Base-by-base conservation (phyloP, 148 eudicot species). In the Dysphania ambrosioides region DNA sequence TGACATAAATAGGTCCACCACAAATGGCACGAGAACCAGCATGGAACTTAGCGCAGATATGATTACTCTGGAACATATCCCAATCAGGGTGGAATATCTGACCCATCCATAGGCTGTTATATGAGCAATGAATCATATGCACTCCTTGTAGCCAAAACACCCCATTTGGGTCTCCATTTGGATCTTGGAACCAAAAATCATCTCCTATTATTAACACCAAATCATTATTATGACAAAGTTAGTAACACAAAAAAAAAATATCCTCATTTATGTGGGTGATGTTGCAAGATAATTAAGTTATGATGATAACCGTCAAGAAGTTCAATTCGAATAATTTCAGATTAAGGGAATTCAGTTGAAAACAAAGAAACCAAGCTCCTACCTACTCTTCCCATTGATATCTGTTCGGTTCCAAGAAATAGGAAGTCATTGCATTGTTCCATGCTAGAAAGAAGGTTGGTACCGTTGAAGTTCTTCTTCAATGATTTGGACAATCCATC, bases 31-130 rank as follows among this genome's bases (percentile, higher is more conserved):
- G 74, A 2, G 89, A 88, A 6, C 78, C 91, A 26, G 91, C 87
- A 26, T 88, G 91, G 72, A 86, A 88, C 8, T 79, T 81, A 0
- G 90, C 88, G 58, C 90, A 83, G 2, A 75, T 24, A 74, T 87
- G 90, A 49, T 87, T 87, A 2, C 82, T 85, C 24, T 82, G 86
- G 55, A 87, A 87, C 88, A 85, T 87, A 70, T 87, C 88, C 90
- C 90, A 87, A 75, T 87, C 90, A 36, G 90, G 90, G 55, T 83
- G 86, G 42, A 87, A 81, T 31, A 87, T 81, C 71, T 85, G 90
- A 8, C 88, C 87, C 90, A 87, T 85, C 88, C 90, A 87, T 75
- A 87, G n/a, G 78, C 87, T 87, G 80, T 85, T 88, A 82, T 83
- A 88, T 68, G 91, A 87, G 73, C 91, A 86, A 75, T 88, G 89